Evolutionary conservation across 208 protist species (phyloP), one percentile per base, ranked within the genome.

Genomic region (Wallacemonas sp.): DNA sequence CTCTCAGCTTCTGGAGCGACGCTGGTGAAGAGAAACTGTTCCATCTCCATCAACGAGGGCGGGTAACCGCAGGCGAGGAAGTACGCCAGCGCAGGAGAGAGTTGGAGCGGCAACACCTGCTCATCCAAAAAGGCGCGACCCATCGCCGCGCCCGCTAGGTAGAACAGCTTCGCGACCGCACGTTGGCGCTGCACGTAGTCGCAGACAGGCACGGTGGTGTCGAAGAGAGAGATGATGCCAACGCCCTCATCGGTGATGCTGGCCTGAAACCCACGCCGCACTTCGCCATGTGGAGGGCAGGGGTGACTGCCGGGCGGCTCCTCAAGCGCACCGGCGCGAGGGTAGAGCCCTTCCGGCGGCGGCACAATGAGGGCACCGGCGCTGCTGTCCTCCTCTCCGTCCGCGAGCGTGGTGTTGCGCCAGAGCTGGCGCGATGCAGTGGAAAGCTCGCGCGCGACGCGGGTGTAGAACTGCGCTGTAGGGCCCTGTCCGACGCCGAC

Each of bases 401-500:
- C 21, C 21, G 54, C 31, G 1, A 24, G 11, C 0, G 65, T 46
- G 17, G 55, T 54, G 56, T 63, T 69, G 41, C 77, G 73, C 90
- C 93, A 97, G 28, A 97, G 68, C 31, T 55, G 14, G 2, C 86
- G 49, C 0, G 42, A 12, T 24, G 62, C 61, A 36, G 65, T 74
- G 62, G 76, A 80, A n/a, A 84, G 53, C 64, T 95, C 76, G 15
- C 74, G 30, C 0, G 88, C 84, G 34, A 96, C 62, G 22, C 90
- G 71, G 14, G 88, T 93, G 67, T 92, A 97, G 62, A 96, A 97
- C 69, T 96, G 86, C 59, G 90, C 81, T 1, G 91, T 97, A 15
- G 93, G 93, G 21, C 93, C 93, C 34, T 93, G 84, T 0, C 93
- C 93, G 17, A 92, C 83, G 14, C 91, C 93, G 33, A 93, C 79